A percentile compares a stretch with the other conserved stretches of the same genome.
These are phyloP conservation scores for Leccinum fibrillosum DNA, from an alignment of 768 basidiomycete species.

Conservation along the genomic window DNA sequence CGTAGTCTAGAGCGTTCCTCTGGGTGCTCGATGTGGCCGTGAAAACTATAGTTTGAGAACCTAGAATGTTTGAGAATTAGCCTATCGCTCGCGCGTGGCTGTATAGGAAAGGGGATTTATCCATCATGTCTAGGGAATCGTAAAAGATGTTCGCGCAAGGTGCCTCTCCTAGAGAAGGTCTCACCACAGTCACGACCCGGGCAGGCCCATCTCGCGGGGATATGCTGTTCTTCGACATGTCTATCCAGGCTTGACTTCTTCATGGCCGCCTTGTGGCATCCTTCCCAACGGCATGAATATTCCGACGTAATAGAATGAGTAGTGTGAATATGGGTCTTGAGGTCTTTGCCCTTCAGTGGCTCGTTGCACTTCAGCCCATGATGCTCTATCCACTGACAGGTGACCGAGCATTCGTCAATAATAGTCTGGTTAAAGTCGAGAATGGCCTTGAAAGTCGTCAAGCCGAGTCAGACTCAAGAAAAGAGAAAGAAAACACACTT, in stretches of 20 bases:
- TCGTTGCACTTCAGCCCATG: conserved; percentile 1
- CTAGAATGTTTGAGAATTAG: background rate
- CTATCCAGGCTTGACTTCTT: conserved; percentile 6
- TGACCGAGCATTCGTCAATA: background rate
- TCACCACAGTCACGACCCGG: too few species aligned
- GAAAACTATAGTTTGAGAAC: background rate
- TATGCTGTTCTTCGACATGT: conserved; percentile 10
- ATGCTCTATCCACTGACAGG: conserved; percentile 3
- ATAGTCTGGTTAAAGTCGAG: background rate
- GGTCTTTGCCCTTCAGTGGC: background rate
- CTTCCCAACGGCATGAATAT: conserved; percentile 12
- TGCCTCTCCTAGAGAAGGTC: background rate
- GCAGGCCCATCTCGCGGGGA: conserved; percentile 8
- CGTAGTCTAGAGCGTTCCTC: background rate
- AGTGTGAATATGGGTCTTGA: conserved; percentile 3
- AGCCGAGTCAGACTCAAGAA: background rate
- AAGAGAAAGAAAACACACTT: background rate
- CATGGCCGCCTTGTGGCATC: conserved; percentile 1
- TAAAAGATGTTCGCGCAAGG: background rate
- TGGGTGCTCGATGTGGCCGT: background rate
- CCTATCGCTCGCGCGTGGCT: background rate
- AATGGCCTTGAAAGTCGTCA: background rate
- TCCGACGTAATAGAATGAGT: conserved; percentile 4
- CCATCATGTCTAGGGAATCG: background rate
- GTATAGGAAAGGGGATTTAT: background rate